Conservation (phyloP, 192 early-diverging fungal genomes). For the Phycomyces blakesleeanus region DNA sequence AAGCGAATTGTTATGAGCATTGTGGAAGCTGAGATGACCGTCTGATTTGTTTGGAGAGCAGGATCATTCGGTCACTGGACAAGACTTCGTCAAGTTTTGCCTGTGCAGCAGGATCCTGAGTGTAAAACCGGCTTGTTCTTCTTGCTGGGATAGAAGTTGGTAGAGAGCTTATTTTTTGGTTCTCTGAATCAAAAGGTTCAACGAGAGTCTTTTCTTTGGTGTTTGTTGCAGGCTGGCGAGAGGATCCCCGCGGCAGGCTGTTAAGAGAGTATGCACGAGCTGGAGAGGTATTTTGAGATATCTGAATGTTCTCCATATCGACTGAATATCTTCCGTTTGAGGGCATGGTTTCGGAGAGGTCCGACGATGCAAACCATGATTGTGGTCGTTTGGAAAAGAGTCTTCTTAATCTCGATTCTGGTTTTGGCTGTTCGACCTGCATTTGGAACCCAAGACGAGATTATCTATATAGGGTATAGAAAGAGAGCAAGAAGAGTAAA, state of each 20-base stretch:
- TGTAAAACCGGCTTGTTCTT: conserved; percentile 16
- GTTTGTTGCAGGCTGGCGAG: neutral
- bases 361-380: neutral
- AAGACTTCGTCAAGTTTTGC: conserved; percentile 3
- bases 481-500: neutral
- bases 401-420: neutral
- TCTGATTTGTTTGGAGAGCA: neutral
- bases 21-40: neutral
- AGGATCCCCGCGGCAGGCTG: neutral
- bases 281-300: neutral
- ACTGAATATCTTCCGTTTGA: neutral
- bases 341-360: neutral
- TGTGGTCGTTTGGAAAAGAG: neutral
- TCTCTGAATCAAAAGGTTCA: neutral
- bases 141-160: conserved; percentile 1
- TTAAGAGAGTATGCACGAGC: neutral
- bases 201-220: neutral
- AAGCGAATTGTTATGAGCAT: too few relatives aligned
- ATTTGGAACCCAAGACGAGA: too few relatives aligned
- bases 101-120: conserved; percentile 7
- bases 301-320: neutral
- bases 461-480: too few relatives aligned
- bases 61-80: conserved; percentile 7
- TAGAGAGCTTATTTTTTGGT: neutral
- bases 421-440: neutral